Evolutionary conservation across 225 moss, liverwort and hornwort species (phyloP).

Genomic region (Marchantia paleacea): DNA sequence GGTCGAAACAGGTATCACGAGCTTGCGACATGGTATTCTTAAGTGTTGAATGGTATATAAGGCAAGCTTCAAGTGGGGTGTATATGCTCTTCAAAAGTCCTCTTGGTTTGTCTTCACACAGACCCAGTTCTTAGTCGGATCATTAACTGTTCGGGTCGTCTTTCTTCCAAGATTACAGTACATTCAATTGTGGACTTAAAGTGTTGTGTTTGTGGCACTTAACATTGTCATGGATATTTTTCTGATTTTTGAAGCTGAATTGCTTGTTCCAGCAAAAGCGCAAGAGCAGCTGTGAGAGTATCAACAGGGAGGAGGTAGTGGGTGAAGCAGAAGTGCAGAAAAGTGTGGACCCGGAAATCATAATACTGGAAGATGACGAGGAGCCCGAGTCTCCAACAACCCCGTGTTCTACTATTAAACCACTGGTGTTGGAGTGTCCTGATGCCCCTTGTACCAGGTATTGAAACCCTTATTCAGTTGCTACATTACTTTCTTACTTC

Average conservation of each 20-base stretch:
- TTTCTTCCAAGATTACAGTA: neutral
- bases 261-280: constrained; percentile 64
- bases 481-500: too few relatives aligned
- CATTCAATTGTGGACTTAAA: neutral
- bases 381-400: constrained; percentile 71
- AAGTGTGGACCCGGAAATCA: constrained; percentile 36
- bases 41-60: too few relatives aligned
- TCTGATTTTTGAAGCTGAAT: neutral
- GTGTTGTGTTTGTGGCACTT: neutral
- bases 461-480: neutral
- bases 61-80: too few relatives aligned
- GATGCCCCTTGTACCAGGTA: constrained; percentile 87
- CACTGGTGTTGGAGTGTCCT: constrained; percentile 78
- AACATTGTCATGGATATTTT: too few relatives aligned
- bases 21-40: too few relatives aligned
- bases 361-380: constrained; percentile 28
- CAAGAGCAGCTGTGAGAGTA: constrained; percentile 66
- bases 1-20: constrained; percentile 58
- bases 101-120: too few relatives aligned
- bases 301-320: constrained; percentile 54
- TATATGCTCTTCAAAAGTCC: too few relatives aligned
- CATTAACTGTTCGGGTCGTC: too few relatives aligned
- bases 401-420: constrained; percentile 59
- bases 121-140: neutral
- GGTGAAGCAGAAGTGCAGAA: constrained; percentile 53